Evolutionary conservation across 2,329 filamentous ascomycete species (phyloP), one percentile per base, ranked within the genome.

Genomic region (Diaporthe destruens): DNA sequence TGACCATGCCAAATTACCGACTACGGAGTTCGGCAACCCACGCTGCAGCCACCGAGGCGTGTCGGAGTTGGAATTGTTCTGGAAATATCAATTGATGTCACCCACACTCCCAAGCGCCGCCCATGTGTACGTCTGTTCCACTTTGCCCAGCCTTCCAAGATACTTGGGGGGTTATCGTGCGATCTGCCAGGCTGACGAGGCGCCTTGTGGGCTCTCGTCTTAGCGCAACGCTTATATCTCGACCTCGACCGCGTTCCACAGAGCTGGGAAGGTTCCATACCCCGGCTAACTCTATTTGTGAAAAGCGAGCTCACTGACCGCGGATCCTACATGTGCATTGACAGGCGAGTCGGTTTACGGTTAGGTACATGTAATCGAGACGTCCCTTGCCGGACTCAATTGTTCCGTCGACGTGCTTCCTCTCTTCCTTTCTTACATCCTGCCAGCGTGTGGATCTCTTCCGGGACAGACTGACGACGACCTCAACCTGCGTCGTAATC

Each of bases 161-260:
- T 69, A 29, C 67, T 59, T 51, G 67, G 36, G 51, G 29, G n/a
- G 57, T 25, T 55, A 67, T 65, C 56, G 42, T 36, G 34, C n/a
- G 56, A 49, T 66, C 44, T 47, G 23, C 61, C 34, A 61, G 59
- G 69, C 72, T 74, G 72, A 74, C 72, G 69, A 72, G 54, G 72
- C 63, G 44, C 44, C 61, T 65, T 65, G 44, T 51, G 34, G 61
- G 39, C 68, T 66, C 29, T 32, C 32, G 54, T 25, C 34, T 42
- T 44, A 39, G 49, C 55, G 49, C 69, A 47, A 49, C 39, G 51
- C 66, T 71, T 71, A 44, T 61, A 39, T 47, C 18, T 51, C 20
- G 42, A 39, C 55, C 34, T 23, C 34, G 25, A 54, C 42, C 44
- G 29, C 11, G 12, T 25, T 44, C 61, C 61, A 65, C n/a, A 11